phyloP scores from a whole-genome alignment of 768 basidiomycete species.

The Amanita phalloides region DNA sequence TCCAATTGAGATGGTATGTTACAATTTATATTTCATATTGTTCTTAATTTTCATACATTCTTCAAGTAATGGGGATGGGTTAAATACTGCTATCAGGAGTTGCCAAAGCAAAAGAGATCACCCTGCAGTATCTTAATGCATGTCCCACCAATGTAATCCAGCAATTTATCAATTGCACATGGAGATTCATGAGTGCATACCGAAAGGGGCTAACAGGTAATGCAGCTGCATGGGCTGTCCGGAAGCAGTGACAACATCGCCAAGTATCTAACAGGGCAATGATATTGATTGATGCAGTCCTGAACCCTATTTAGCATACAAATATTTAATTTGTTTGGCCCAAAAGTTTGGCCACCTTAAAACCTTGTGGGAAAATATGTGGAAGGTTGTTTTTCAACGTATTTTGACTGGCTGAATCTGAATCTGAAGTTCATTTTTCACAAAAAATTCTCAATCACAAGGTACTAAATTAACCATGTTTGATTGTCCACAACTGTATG shows the following conservation, averaged over 20 bases:
- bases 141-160: conserved; percentile 11
- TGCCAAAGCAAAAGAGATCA: too few relatives aligned
- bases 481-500: neutral
- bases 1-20: too few relatives aligned
- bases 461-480: neutral
- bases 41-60: too few relatives aligned
- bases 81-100: too few relatives aligned
- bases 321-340: neutral
- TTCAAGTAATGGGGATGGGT: too few relatives aligned
- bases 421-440: neutral
- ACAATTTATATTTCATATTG: too few relatives aligned
- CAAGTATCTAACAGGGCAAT: conserved; percentile 7
- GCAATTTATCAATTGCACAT: conserved; percentile 24
- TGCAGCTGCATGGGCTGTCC: conserved; percentile 28
- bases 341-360: neutral
- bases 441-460: neutral
- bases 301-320: neutral
- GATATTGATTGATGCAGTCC: neutral
- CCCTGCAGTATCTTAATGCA: too few relatives aligned
- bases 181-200: conserved; percentile 26
- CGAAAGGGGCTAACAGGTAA: conserved; percentile 20
- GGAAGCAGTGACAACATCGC: conserved; percentile 25
- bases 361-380: neutral
- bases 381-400: neutral
- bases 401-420: neutral